Evolutionary conservation across 1,139 yeast species (phyloP).

Genomic region (Schwanniomyces etchellsii): DNA sequence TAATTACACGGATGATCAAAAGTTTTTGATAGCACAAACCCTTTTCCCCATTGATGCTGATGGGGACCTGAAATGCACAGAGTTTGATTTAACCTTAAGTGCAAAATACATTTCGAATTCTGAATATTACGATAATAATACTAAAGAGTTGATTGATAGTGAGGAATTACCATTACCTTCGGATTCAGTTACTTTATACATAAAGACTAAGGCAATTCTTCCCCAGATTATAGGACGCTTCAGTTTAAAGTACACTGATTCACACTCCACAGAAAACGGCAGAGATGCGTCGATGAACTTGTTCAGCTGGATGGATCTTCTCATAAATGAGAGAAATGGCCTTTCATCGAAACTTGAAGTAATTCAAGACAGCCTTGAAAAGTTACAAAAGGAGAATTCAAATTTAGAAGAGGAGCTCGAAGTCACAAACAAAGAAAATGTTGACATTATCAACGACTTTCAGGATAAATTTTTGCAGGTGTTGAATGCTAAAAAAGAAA

Average conservation of each 20-base stretch:
- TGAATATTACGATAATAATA: slow-evolving; percentile 11
- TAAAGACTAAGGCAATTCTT: slow-evolving; percentile 18
- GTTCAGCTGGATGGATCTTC: slow-evolving; percentile 24
- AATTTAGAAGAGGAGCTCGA: slow-evolving; percentile 13
- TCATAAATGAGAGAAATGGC: slow-evolving; percentile 12
- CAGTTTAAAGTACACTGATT: slow-evolving; percentile 11
- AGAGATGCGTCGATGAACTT: slow-evolving; percentile 10
- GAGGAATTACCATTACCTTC: slow-evolving; percentile 9
- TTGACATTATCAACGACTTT: slow-evolving; percentile 24
- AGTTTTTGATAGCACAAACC: no score
- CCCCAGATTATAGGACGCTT: slow-evolving; percentile 22
- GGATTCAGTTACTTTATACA: slow-evolving; percentile 11
- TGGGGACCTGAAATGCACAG: no score
- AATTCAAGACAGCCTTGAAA: slow-evolving; percentile 5
- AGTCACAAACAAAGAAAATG: slow-evolving; percentile 18
- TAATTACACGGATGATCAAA: slow-evolving; percentile 3
- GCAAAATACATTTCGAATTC: slow-evolving; percentile 6
- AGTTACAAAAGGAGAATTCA: slow-evolving; percentile 9
- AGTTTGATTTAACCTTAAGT: slow-evolving; percentile 1
- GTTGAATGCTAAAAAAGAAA: slow-evolving; percentile 30
- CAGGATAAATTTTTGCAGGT: slow-evolving; percentile 33
- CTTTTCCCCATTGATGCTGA: no score
- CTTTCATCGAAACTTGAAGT: slow-evolving; percentile 6
- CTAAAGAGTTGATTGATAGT: slow-evolving; percentile 14
- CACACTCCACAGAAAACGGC: background rate